Conservation (phyloP, 2,329 filamentous ascomycete genomes). For the Botrytis aclada region DNA sequence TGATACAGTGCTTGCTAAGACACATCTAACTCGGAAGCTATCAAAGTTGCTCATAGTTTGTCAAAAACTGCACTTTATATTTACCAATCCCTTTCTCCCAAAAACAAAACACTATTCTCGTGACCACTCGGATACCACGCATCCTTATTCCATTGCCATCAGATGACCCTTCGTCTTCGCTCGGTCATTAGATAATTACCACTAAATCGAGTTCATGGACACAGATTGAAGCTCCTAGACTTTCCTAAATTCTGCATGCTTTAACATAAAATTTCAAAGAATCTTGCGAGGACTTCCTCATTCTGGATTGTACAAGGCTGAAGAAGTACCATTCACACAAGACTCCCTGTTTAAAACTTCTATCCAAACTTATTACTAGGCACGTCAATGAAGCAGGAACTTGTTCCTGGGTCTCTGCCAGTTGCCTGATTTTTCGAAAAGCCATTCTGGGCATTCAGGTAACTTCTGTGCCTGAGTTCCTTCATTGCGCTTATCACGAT, state of each 20-base stretch:
- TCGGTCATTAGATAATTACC: background rate
- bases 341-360: background rate
- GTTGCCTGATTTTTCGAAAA: background rate
- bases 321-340: background rate
- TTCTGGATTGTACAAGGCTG: background rate
- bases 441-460: background rate
- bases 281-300: background rate
- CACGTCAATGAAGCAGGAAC: background rate
- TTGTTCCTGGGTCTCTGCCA: background rate
- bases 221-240: too few relatives aligned
- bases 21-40: too few relatives aligned
- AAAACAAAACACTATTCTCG: too few relatives aligned
- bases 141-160: too few relatives aligned
- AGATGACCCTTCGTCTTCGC: too few relatives aligned
- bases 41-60: background rate
- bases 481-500: background rate
- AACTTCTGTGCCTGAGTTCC: background rate
- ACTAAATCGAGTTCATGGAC: background rate
- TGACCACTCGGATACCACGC: too few relatives aligned
- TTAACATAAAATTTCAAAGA: background rate
- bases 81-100: too few relatives aligned
- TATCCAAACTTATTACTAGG: background rate
- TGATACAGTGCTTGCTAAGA: too few relatives aligned
- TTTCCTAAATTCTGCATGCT: background rate
- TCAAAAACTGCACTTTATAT: background rate